phyloP scores from a whole-genome alignment of 2,329 filamentous ascomycete genomes.

The Moelleriella libera region DNA sequence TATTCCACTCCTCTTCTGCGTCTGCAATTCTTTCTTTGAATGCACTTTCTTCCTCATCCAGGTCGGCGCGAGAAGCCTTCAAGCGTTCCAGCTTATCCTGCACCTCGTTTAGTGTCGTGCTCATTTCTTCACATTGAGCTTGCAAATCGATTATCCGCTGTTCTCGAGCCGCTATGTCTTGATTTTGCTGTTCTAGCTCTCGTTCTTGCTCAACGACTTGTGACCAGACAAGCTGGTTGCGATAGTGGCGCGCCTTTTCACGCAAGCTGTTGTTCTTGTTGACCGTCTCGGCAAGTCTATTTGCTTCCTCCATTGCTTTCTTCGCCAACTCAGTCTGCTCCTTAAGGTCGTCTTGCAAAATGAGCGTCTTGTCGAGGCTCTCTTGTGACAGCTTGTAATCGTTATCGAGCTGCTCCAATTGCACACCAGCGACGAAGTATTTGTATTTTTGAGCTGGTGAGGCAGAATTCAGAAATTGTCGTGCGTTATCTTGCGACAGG shows the following conservation, averaged over 20 bases:
- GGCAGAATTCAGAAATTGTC: slow-evolving; percentile 82
- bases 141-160: slow-evolving; percentile 14
- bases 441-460: slow-evolving; percentile 80
- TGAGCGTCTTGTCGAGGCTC: slow-evolving; percentile 50
- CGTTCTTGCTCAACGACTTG: slow-evolving; percentile 69
- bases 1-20: slow-evolving; percentile 37
- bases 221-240: slow-evolving; percentile 67
- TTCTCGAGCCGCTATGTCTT: slow-evolving; percentile 12
- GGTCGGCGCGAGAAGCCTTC: slow-evolving; percentile 22
- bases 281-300: slow-evolving; percentile 48
- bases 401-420: slow-evolving; percentile 79
- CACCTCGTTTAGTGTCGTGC: slow-evolving; percentile 31
- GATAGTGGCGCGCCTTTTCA: slow-evolving; percentile 41
- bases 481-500: slow-evolving; percentile 85
- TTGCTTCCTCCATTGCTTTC: slow-evolving; percentile 40
- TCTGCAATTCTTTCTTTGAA: slow-evolving; percentile 27
- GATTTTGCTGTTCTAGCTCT: slow-evolving; percentile 21
- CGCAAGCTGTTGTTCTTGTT: slow-evolving; percentile 53
- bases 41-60: slow-evolving; percentile 30
- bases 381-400: slow-evolving; percentile 81
- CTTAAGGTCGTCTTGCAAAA: slow-evolving; percentile 21
- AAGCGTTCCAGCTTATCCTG: slow-evolving; percentile 29
- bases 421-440: slow-evolving; percentile 89
- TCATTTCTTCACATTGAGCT: slow-evolving; percentile 22
- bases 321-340: slow-evolving; percentile 19